Evolutionary conservation across 345 rosid genomes (phyloP), one percentile per base, ranked within the genome.

Genomic region (Capsella bursapastoris): DNA sequence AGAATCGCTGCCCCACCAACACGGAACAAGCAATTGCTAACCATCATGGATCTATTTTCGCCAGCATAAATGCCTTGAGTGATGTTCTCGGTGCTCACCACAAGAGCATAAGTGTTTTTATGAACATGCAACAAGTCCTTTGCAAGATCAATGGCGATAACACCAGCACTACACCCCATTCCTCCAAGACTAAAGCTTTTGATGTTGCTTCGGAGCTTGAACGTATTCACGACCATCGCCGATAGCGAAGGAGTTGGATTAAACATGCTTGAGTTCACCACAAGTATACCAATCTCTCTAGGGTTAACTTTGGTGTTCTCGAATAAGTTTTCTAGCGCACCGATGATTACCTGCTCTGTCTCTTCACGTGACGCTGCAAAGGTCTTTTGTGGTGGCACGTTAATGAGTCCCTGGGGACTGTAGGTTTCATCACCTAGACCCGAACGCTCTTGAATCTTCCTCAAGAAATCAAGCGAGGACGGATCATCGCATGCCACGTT

Each of bases 161-260:
- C 83, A 35, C 95, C 89, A 55, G 95, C 95, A 78, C 92, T 89
- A 71, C 95, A 89, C 12, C 95, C 95, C 95, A 89, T 89, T n/a
- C 92, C 95, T 25, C 95, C 92, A 27, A 89, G 83, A 64, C 81
- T 87, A 35, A 71, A 87, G 67, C 89, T 87, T 78, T 78, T 73
- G 29, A 87, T 77, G 57, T 87, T 87, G 18, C 92, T 88, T 47
- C 92, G 84, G 28, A 89, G 50, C 57, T 81, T 87, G 57, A 86
- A 89, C 47, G 74, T 87, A 8, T 86, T 89, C 64, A 89, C 84
- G 37, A 87, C 86, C 86, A 87, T 89, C 1, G 92, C 92, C 0
- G 95, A 87, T 35, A 89, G 49, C 0, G 95, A 89, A 8, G 95
- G 92, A 1, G 95, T 89, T 0, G 95, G 95, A 79, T 89, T 89